phyloP scores from a whole-genome alignment of 805 yeast genomes.

The Lipomyces spencermartinsiae region DNA sequence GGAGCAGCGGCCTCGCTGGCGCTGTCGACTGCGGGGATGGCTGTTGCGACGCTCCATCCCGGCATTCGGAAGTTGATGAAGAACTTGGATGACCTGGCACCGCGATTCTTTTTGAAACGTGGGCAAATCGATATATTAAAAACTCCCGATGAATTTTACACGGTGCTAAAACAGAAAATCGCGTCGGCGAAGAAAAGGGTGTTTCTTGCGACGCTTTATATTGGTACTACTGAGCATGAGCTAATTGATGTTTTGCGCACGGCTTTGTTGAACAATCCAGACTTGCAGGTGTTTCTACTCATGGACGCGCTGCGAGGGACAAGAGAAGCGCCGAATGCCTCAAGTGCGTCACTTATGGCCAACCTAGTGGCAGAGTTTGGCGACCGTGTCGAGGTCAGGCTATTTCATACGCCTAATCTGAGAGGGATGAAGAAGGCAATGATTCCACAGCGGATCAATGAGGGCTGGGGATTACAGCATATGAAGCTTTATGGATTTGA shows the following conservation, averaged over 20 bases:
- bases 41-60: slow-evolving; percentile 17
- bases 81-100: slow-evolving; percentile 35
- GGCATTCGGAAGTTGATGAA: slow-evolving; percentile 23
- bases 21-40: slow-evolving; percentile 1
- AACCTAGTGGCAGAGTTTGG: slow-evolving; percentile 65
- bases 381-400: slow-evolving; percentile 73
- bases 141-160: slow-evolving; percentile 77
- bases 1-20: background rate
- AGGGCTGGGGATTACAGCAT: slow-evolving; percentile 91
- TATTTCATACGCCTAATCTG: slow-evolving; percentile 89
- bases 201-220: slow-evolving; percentile 82
- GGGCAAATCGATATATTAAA: slow-evolving; percentile 64
- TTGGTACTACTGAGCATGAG: slow-evolving; percentile 84
- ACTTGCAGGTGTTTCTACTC: slow-evolving; percentile 71
- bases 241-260: slow-evolving; percentile 65
- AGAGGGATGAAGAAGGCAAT: slow-evolving; percentile 66
- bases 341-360: slow-evolving; percentile 78
- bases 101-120: slow-evolving; percentile 32
- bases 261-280: slow-evolving; percentile 65
- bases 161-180: slow-evolving; percentile 65
- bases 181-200: slow-evolving; percentile 65
- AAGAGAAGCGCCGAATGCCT: slow-evolving; percentile 81
- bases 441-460: slow-evolving; percentile 85
- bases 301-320: slow-evolving; percentile 92
- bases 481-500: slow-evolving; percentile 98